phyloP scores from a whole-genome alignment of 1,284 basidiomycete genomes.

The Caloboletus inedulis region DNA sequence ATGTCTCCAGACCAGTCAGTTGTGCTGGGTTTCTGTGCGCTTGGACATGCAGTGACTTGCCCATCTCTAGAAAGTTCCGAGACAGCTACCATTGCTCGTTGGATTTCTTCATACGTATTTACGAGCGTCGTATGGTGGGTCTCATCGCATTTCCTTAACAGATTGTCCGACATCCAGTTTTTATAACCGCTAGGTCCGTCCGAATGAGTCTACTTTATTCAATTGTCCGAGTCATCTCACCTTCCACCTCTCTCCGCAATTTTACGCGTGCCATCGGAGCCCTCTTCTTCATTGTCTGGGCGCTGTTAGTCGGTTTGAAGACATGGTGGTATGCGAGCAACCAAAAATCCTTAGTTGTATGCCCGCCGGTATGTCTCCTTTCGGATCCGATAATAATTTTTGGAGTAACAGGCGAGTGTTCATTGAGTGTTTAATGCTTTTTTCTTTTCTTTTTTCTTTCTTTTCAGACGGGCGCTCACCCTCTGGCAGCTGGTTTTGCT shows the following conservation, averaged over 20 bases:
- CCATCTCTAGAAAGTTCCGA: background rate
- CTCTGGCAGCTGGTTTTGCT: background rate
- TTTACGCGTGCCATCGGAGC: background rate
- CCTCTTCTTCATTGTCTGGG: constrained; percentile 7
- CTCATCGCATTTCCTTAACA: background rate
- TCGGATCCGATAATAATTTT: background rate
- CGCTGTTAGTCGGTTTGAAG: background rate
- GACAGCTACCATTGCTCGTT: background rate
- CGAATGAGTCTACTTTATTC: constrained; percentile 18
- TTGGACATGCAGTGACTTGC: background rate
- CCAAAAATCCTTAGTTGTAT: background rate
- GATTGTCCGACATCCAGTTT: background rate
- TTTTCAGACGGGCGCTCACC: background rate
- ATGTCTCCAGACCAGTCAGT: background rate
- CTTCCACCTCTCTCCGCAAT: background rate
- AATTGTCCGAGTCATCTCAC: constrained; percentile 8
- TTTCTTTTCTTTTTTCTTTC: background rate
- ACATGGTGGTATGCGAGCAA: background rate
- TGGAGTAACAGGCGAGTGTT: constrained; percentile 1
- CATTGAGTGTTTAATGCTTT: background rate
- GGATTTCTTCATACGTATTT: background rate
- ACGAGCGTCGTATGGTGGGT: constrained; percentile 10
- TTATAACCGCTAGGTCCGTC: constrained; percentile 9
- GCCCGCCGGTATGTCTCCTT: background rate
- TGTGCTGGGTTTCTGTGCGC: background rate